Percentiles rank a stretch among this genome's conserved stretches.
These are phyloP conservation scores for Tetrapyrgos nigripes DNA, from an alignment of 1,284 basidiomycete species.

Conservation along the genomic window DNA sequence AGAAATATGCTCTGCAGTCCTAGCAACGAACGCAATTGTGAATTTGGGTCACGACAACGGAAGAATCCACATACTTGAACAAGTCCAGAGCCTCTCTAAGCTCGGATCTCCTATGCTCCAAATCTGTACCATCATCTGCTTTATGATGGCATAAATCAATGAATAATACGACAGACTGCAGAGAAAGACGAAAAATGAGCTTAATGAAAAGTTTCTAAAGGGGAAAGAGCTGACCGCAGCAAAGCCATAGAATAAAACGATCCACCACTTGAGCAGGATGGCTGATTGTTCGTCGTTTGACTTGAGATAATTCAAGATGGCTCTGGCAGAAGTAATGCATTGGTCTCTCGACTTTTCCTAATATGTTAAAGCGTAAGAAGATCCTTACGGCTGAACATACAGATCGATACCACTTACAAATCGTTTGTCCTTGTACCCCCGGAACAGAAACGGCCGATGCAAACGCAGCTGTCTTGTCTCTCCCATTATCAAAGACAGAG, in stretches of 20 bases:
- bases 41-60: not conserved
- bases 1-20: constrained; percentile 29
- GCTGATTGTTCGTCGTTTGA: constrained; percentile 25
- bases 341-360: constrained; percentile 28
- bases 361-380: not conserved
- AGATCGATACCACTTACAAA: constrained; percentile 20
- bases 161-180: constrained; percentile 31
- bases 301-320: constrained; percentile 27
- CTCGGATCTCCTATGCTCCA: constrained; percentile 19
- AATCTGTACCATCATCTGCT: constrained; percentile 17
- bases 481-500: constrained; percentile 28
- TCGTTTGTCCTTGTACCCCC: constrained; percentile 29
- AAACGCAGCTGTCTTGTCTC: constrained; percentile 28
- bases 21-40: constrained; percentile 14
- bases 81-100: constrained; percentile 26
- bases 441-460: constrained; percentile 30
- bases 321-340: constrained; percentile 26
- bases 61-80: constrained; percentile 17
- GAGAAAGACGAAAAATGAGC: not conserved
- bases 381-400: not conserved
- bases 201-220: not conserved
- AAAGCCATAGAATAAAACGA: constrained; percentile 31
- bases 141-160: constrained; percentile 30
- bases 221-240: constrained; percentile 24
- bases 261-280: constrained; percentile 31